Conservation (phyloP, 768 basidiomycete genomes). For the Obba rivulosa region DNA sequence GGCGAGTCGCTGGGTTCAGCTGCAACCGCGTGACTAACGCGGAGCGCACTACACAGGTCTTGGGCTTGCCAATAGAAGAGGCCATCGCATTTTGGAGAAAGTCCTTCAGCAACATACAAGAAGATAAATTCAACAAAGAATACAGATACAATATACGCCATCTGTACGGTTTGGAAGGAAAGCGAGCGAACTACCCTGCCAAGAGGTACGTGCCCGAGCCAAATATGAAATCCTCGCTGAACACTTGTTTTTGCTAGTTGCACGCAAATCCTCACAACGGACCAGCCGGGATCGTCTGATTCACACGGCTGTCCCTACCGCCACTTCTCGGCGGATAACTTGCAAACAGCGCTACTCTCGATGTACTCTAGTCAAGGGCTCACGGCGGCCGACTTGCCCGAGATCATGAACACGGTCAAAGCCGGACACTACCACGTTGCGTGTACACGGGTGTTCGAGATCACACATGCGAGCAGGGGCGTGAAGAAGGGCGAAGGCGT, state of each 20-base stretch:
- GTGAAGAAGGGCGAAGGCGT: conserved; percentile 89
- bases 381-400: conserved; percentile 64
- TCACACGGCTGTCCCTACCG: conserved; percentile 91
- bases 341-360: conserved; percentile 70
- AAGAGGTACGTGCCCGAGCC: conserved; percentile 58
- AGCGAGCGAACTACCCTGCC: conserved; percentile 90
- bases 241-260: conserved; percentile 50
- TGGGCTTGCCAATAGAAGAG: conserved; percentile 93
- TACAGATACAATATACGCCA: conserved; percentile 97
- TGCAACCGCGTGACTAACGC: background rate
- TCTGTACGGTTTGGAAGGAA: conserved; percentile 90
- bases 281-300: conserved; percentile 63
- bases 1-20: conserved; percentile 35
- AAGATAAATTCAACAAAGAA: conserved; percentile 97
- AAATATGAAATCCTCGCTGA: background rate
- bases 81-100: conserved; percentile 91
- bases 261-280: conserved; percentile 71
- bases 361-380: conserved; percentile 63
- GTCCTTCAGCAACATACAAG: conserved; percentile 73
- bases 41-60: conserved; percentile 46
- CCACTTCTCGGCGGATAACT: conserved; percentile 79
- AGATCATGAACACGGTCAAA: conserved; percentile 78
- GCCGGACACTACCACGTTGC: conserved; percentile 87
- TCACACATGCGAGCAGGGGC: conserved; percentile 69
- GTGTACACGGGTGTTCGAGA: conserved; percentile 94